Percentiles rank a stretch among this genome's conserved stretches.
Evolutionary conservation across 345 rosid species (phyloP).

Genomic region (Eucalyptus erythrocorys): DNA sequence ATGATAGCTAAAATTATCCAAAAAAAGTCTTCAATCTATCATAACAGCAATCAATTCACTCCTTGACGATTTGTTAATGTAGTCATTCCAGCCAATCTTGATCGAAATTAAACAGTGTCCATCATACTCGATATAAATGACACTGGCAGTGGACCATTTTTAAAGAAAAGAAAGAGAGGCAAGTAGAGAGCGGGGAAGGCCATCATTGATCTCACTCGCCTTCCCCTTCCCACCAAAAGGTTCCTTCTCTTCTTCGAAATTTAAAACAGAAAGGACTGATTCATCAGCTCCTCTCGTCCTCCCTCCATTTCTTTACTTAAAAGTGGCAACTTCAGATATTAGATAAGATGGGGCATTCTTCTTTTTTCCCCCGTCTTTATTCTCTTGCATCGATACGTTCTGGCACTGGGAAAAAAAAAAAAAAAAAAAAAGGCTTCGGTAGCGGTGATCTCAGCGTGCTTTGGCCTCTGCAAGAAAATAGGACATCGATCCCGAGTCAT

Average conservation of each 20-base stretch:
- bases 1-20: neutral
- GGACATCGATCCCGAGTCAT: neutral
- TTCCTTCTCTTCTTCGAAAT: neutral
- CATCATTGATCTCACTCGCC: neutral
- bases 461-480: neutral
- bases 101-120: accelerated
- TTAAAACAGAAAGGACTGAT: neutral
- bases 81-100: accelerated
- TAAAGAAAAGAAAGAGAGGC: neutral
- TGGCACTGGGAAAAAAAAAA: neutral
- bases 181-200: neutral
- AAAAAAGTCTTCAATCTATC: accelerated
- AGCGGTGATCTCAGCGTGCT: neutral
- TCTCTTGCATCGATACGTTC: neutral
- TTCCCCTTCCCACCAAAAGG: neutral
- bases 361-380: neutral
- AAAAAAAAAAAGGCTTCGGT: neutral
- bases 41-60: neutral
- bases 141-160: neutral
- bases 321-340: neutral
- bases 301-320: neutral
- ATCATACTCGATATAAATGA: accelerated
- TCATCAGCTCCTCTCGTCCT: neutral
- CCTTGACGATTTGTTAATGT: accelerated
- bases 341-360: neutral